A percentile compares a stretch with the other conserved stretches of the same genome.
Conservation (phyloP, 2,329 filamentous ascomycete genomes). For the Plenodomus biglobosus region DNA sequence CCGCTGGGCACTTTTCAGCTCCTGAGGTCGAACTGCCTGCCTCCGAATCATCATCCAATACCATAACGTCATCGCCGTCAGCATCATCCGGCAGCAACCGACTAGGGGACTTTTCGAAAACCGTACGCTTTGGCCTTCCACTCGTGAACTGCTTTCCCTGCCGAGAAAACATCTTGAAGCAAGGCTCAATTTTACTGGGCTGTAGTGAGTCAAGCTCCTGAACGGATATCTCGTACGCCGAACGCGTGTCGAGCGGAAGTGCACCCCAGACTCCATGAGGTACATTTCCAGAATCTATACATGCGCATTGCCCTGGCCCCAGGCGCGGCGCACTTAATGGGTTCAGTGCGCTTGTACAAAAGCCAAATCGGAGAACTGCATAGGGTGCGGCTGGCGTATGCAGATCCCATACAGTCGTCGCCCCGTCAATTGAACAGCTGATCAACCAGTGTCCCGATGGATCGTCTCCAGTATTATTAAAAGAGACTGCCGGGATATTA, state of each 20-base stretch:
- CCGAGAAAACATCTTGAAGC: slow-evolving; percentile 12
- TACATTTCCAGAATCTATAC: slow-evolving; percentile 7
- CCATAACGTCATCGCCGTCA: not conserved
- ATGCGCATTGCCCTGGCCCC: slow-evolving; percentile 8
- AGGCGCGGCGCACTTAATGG: slow-evolving; percentile 10
- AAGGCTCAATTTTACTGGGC: not conserved
- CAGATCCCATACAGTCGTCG: slow-evolving; percentile 53
- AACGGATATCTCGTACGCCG: slow-evolving; percentile 21
- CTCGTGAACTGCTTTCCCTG: slow-evolving; percentile 9
- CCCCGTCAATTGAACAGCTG: slow-evolving; percentile 59
- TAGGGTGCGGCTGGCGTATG: slow-evolving; percentile 17
- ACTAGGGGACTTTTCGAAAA: not conserved
- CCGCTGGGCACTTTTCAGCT: not conserved
- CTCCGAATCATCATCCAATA: not conserved
- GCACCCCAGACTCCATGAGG: slow-evolving; percentile 35
- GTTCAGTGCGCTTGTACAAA: slow-evolving; percentile 20
- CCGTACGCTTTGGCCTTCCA: not conserved
- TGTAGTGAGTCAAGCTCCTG: not conserved
- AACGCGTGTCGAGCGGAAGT: slow-evolving; percentile 30
- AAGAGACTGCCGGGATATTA: slow-evolving; percentile 62
- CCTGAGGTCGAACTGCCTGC: not conserved
- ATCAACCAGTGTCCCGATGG: slow-evolving; percentile 58
- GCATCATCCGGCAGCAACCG: not conserved
- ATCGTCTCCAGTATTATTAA: slow-evolving; percentile 61
- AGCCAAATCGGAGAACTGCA: slow-evolving; percentile 27